phyloP scores from a whole-genome alignment of 73 alveolate species.

The Paramecium octaurelia region DNA sequence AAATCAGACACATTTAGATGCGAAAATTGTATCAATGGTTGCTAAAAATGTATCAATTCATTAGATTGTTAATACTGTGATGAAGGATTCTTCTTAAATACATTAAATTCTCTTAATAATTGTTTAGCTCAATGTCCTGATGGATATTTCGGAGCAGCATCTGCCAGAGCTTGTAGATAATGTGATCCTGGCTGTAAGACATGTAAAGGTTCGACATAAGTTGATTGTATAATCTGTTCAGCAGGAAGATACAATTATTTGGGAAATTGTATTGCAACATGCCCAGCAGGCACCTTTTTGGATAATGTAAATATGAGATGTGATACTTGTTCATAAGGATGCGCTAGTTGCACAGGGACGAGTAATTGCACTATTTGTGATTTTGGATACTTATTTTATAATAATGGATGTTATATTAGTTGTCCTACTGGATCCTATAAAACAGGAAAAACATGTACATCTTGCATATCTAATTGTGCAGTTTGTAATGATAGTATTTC shows the following conservation, averaged over 20 bases:
- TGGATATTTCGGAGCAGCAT: neutral
- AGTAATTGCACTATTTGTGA: neutral
- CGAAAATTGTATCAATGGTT: neutral
- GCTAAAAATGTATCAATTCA: neutral
- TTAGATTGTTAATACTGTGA: neutral
- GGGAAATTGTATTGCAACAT: neutral
- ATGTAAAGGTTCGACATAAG: neutral
- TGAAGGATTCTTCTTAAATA: neutral
- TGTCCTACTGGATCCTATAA: neutral
- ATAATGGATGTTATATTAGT: neutral
- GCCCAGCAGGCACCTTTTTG: conserved; percentile 3
- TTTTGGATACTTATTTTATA: neutral
- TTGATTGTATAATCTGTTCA: neutral
- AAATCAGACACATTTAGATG: neutral
- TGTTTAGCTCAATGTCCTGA: neutral
- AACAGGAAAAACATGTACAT: neutral
- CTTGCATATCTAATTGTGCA: neutral
- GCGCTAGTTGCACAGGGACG: neutral
- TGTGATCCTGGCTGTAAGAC: conserved; percentile 29
- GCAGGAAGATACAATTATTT: neutral
- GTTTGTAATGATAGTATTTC: neutral
- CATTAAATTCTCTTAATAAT: neutral
- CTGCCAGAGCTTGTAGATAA: neutral
- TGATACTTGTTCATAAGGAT: conserved; percentile 1
- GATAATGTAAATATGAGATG: neutral